Conservation (phyloP, 495 filamentous ascomycete species). For the Penicillium lagena region DNA sequence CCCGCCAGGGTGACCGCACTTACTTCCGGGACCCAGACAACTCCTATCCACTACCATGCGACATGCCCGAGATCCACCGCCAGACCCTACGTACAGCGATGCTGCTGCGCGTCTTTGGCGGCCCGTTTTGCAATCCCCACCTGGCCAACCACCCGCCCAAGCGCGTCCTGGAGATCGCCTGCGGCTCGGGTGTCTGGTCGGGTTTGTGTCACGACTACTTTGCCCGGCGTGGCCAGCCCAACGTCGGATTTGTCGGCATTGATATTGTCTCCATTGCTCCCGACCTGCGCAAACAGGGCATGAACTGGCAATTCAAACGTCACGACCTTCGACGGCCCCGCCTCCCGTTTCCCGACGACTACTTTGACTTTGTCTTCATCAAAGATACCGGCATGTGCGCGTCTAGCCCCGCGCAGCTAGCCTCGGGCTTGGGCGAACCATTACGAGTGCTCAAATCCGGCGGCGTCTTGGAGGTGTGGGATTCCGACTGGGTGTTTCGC, state of each 20-base stretch:
- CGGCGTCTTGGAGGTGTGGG: conserved; percentile 82
- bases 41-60: conserved; percentile 79
- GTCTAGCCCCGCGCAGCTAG: conserved; percentile 54
- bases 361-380: conserved; percentile 87
- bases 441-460: conserved; percentile 71
- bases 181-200: conserved; percentile 87
- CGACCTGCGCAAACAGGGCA: conserved; percentile 63
- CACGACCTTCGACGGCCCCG: conserved; percentile 73
- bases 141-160: conserved; percentile 59
- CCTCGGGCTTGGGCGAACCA: conserved; percentile 64
- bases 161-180: conserved; percentile 80
- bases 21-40: conserved; percentile 72
- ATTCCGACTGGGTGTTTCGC: conserved; percentile 70
- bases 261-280: conserved; percentile 75
- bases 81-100: conserved; percentile 81
- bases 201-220: conserved; percentile 77
- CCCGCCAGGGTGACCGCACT: conserved; percentile 67
- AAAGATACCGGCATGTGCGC: conserved; percentile 76
- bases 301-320: conserved; percentile 84
- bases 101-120: conserved; percentile 72
- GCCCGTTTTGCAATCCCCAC: conserved; percentile 67
- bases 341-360: conserved; percentile 72
- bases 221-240: conserved; percentile 48
- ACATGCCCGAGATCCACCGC: conserved; percentile 79
- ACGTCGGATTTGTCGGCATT: conserved; percentile 72